Conservation (phyloP, 1,284 basidiomycete genomes). For the Sanghuangporus baumii region DNA sequence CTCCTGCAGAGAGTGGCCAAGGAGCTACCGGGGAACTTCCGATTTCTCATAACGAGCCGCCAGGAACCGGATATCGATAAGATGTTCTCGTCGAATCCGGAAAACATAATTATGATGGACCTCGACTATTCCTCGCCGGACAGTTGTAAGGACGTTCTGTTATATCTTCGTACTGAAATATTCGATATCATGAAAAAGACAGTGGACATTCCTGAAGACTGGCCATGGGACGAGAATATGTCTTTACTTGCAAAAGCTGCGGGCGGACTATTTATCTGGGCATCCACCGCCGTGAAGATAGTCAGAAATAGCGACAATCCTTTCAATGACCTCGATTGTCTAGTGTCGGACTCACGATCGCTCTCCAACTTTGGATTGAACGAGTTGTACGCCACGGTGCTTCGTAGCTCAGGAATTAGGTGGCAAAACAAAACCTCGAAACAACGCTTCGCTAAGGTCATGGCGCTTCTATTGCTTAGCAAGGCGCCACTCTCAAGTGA, state of each 20-base stretch:
- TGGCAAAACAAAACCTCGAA: neutral
- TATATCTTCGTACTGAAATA: neutral
- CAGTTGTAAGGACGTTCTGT: neutral
- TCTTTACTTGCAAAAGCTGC: neutral
- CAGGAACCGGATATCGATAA: neutral
- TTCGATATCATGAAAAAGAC: neutral
- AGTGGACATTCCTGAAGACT: neutral
- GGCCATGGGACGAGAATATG: neutral
- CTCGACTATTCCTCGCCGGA: neutral
- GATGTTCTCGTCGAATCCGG: neutral
- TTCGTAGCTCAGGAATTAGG: neutral
- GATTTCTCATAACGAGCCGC: constrained; percentile 7
- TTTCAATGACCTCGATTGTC: neutral
- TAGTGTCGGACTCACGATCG: neutral
- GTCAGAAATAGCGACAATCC: neutral
- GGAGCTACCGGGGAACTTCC: neutral
- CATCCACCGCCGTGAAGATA: neutral
- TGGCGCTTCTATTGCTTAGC: neutral
- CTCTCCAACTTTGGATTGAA: neutral
- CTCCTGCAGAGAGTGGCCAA: constrained; percentile 22
- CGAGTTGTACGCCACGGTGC: neutral
- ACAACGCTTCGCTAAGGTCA: neutral
- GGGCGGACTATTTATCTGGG: constrained; percentile 5
- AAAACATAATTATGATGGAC: neutral
- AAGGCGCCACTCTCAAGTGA: neutral